These are phyloP conservation scores for Dryas alaskensis DNA, from an alignment of 306 rosid genomes.

Conservation along the genomic window DNA sequence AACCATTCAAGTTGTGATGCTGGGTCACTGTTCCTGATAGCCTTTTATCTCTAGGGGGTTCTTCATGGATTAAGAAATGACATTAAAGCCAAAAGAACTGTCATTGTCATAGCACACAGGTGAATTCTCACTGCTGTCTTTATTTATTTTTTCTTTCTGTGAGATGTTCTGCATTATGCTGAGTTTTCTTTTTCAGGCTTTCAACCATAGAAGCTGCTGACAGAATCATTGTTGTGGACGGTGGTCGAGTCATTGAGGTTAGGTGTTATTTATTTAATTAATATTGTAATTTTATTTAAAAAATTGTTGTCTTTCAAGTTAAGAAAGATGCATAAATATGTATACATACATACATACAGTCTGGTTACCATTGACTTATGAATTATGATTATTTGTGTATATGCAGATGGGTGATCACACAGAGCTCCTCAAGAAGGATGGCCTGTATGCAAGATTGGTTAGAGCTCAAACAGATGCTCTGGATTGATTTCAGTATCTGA, in stretches of 20 bases:
- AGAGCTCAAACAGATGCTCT: constrained; percentile 26
- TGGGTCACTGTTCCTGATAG: neutral
- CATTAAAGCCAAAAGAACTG: constrained; percentile 31
- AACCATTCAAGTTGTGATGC: neutral
- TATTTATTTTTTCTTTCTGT: neutral
- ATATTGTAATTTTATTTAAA: neutral
- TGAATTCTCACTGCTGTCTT: neutral
- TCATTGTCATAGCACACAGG: constrained; percentile 47
- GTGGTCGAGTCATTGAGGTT: constrained; percentile 45
- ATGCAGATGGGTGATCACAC: constrained; percentile 36
- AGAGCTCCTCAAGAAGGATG: constrained; percentile 37
- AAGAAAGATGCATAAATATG: too few relatives aligned
- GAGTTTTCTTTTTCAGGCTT: constrained; percentile 27
- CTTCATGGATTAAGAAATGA: constrained; percentile 30
- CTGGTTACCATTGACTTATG: neutral
- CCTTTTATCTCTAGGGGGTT: constrained; percentile 30
- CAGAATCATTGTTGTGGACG: constrained; percentile 44
- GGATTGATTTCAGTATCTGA: constrained; percentile 18
- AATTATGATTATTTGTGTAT: neutral
- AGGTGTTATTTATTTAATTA: neutral
- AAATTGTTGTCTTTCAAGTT: neutral
- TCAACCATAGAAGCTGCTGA: constrained; percentile 47
- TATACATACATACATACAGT: neutral
- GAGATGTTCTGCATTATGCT: constrained; percentile 1
- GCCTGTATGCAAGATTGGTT: constrained; percentile 30